phyloP scores from a whole-genome alignment of 1,139 yeast genomes.

The Meyerozyma elateridarum region DNA sequence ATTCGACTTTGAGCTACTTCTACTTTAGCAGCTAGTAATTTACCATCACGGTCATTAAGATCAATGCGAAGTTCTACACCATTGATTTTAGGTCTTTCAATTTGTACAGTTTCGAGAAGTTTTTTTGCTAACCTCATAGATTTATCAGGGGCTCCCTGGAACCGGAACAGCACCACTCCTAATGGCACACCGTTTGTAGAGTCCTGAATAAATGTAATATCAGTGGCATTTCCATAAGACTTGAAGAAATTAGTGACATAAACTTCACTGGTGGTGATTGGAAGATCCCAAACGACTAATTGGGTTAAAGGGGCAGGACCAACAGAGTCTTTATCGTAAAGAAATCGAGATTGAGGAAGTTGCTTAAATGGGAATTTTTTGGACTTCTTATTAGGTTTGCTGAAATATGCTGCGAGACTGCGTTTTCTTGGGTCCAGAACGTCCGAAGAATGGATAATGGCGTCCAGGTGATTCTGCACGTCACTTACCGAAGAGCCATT shows the following conservation, averaged over 20 bases:
- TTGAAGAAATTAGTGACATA: conserved; percentile 49
- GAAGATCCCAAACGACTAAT: conserved; percentile 64
- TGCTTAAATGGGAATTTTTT: conserved; percentile 43
- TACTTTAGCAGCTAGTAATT: conserved; percentile 27
- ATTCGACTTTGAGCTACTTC: conserved; percentile 30
- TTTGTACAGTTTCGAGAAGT: conserved; percentile 24
- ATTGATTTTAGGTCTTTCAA: conserved; percentile 33
- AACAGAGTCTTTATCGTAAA: conserved; percentile 65
- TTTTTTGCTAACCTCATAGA: conserved; percentile 45
- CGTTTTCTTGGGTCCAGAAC: conserved; percentile 34
- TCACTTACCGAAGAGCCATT: conserved; percentile 16
- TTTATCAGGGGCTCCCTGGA: conserved; percentile 52
- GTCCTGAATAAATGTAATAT: conserved; percentile 60
- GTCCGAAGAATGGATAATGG: conserved; percentile 7
- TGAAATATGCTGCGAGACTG: conserved; percentile 28
- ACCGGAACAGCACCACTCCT: conserved; percentile 65
- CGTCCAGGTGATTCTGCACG: not conserved
- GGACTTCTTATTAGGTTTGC: conserved; percentile 39
- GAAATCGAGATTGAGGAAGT: conserved; percentile 50
- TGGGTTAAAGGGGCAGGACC: conserved; percentile 75
- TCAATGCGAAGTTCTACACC: conserved; percentile 35
- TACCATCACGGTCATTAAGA: conserved; percentile 33
- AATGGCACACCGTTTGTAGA: conserved; percentile 77
- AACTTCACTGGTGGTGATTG: conserved; percentile 42
- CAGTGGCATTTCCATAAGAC: conserved; percentile 55